A percentile compares a stretch with the other conserved stretches of the same genome.
Conservation (phyloP, 495 filamentous ascomycete species). For the Sordaria brevicollis region DNA sequence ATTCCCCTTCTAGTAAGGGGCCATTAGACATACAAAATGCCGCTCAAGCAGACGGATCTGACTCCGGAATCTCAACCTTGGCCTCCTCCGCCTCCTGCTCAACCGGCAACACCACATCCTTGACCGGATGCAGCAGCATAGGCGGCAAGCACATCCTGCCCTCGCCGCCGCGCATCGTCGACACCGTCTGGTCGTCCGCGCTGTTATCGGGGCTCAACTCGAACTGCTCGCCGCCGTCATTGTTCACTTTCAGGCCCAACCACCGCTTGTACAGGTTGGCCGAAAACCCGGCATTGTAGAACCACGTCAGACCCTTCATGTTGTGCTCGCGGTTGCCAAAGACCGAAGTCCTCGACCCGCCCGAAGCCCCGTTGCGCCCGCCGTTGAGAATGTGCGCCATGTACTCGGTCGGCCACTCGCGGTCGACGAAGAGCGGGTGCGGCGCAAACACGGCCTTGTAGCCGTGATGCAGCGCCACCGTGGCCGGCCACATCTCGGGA, state of each 20-base stretch:
- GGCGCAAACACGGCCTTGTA: conserved; percentile 92
- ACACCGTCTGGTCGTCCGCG: conserved; percentile 36
- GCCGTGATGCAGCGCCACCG: conserved; percentile 80
- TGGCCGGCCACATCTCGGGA: conserved; percentile 92
- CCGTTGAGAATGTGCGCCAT: conserved; percentile 77
- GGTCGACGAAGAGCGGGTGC: conserved; percentile 85
- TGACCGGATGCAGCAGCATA: conserved; percentile 89
- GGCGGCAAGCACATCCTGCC: conserved; percentile 89
- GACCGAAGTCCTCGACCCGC: conserved; percentile 59
- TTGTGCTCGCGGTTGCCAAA: conserved; percentile 88
- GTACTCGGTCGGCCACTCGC: conserved; percentile 73
- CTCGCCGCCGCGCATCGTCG: conserved; percentile 46
- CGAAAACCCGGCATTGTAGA: conserved; percentile 82
- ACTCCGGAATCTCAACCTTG: conserved; percentile 17
- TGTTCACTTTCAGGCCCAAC: conserved; percentile 76
- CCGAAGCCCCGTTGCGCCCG: conserved; percentile 67
- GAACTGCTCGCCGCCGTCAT: conserved; percentile 75
- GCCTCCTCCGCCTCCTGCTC: conserved; percentile 45
- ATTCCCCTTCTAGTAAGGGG: background rate
- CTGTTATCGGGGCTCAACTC: conserved; percentile 49
- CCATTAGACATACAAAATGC: background rate
- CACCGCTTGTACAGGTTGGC: conserved; percentile 77
- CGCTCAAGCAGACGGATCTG: conserved; percentile 27
- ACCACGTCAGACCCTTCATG: conserved; percentile 82
- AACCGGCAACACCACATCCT: conserved; percentile 69